Conservation (phyloP, 2,329 filamentous ascomycete species). For the Nakataea oryzae region DNA sequence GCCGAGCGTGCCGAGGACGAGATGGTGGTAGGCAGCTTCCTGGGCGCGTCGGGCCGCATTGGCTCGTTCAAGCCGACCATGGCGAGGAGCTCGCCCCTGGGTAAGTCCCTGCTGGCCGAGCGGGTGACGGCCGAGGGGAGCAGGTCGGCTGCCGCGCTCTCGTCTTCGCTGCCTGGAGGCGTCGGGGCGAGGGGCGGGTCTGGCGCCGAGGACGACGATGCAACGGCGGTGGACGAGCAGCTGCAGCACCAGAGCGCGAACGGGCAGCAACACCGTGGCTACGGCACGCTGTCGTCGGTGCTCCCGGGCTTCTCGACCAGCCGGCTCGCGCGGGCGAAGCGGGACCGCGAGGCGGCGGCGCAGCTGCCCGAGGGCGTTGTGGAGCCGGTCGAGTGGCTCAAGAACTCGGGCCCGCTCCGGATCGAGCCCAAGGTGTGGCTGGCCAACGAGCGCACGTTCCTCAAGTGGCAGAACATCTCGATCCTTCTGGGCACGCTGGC, state of each 20-base stretch:
- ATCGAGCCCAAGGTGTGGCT: conserved; percentile 99
- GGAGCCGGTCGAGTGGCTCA: conserved; percentile 80
- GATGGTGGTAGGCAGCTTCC: conserved; percentile 77
- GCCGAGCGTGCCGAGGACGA: conserved; percentile 78
- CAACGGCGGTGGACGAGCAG: conserved; percentile 10
- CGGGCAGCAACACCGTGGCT: conserved; percentile 18
- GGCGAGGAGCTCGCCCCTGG: conserved; percentile 51
- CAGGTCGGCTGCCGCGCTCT: background rate
- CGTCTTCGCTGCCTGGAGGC: background rate
- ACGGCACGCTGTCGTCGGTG: conserved; percentile 56
- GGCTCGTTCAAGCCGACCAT: conserved; percentile 44
- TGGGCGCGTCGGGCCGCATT: conserved; percentile 44
- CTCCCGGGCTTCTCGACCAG: conserved; percentile 77
- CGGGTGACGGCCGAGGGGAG: conserved; percentile 20
- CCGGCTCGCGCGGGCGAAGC: conserved; percentile 55
- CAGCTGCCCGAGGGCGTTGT: conserved; percentile 76
- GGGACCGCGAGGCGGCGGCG: conserved; percentile 30
- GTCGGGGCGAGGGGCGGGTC: background rate
- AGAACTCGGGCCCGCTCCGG: conserved; percentile 82
- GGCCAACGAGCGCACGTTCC: conserved; percentile 93
- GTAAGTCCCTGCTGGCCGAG: conserved; percentile 53
- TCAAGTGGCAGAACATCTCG: conserved; percentile 96
- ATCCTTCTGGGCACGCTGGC: conserved; percentile 78
- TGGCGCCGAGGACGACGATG: conserved; percentile 19
- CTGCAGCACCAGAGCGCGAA: background rate